Evolutionary conservation across 2,329 filamentous ascomycete species (phyloP).

Genomic region (Drechslera avenae): DNA sequence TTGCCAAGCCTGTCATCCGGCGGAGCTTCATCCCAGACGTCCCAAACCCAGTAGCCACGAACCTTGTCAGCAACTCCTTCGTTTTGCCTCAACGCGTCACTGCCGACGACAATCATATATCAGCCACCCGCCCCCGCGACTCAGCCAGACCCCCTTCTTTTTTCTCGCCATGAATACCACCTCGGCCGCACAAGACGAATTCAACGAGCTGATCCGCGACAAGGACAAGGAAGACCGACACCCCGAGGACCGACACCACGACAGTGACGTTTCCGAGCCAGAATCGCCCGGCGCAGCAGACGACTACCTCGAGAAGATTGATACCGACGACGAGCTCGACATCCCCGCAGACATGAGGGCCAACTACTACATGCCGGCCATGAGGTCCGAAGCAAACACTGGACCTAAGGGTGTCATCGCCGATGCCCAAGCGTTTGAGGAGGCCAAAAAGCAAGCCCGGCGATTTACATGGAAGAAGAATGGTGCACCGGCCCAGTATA

Average conservation of each 20-base stretch:
- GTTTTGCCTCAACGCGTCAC: constrained; percentile 15
- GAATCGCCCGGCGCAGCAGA: constrained; percentile 56
- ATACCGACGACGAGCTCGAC: constrained; percentile 56
- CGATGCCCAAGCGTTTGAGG: constrained; percentile 77
- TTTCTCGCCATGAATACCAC: constrained; percentile 49
- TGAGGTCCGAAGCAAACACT: constrained; percentile 72
- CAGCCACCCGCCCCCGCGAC: constrained; percentile 11
- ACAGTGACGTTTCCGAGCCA: constrained; percentile 67
- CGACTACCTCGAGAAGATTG: constrained; percentile 64
- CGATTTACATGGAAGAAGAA: constrained; percentile 44
- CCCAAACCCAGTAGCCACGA: constrained; percentile 2
- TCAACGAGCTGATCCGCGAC: constrained; percentile 57
- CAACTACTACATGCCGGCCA: constrained; percentile 62
- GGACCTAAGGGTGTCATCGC: constrained; percentile 88
- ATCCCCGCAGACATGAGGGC: constrained; percentile 60
- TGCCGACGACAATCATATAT: constrained; percentile 32
- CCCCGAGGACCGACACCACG: constrained; percentile 57
- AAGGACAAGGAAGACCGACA: constrained; percentile 52
- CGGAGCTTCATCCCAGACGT: constrained; percentile 7
- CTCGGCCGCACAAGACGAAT: constrained; percentile 56
- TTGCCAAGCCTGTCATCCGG: constrained; percentile 22
- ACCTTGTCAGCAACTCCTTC: constrained; percentile 13
- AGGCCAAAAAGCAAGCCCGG: constrained; percentile 55
- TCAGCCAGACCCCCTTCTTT: constrained; percentile 9
- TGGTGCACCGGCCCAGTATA: constrained; percentile 24